Evolutionary conservation across 495 filamentous ascomycete species (phyloP).

Genomic region (Penicillium samsonianum): DNA sequence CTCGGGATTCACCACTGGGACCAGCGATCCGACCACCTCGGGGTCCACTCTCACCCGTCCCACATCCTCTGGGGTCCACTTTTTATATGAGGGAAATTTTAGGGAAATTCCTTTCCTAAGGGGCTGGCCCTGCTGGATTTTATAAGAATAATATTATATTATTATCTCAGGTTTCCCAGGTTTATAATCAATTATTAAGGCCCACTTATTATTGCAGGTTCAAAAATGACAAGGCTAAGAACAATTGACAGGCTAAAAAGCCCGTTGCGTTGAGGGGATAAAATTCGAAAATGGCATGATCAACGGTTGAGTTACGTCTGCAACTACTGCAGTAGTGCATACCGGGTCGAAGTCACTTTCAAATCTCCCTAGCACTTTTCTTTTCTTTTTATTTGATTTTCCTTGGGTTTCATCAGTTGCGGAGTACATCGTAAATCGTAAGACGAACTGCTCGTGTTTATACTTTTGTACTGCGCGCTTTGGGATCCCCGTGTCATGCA

Average conservation of each 20-base stretch:
- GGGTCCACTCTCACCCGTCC: conserved; percentile 8
- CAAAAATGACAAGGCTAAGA: background rate
- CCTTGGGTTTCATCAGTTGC: background rate
- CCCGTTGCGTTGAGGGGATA: background rate
- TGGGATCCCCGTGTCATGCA: conserved; percentile 4
- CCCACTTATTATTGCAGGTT: background rate
- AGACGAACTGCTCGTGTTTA: background rate
- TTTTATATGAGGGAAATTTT: no score
- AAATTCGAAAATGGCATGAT: conserved; percentile 1
- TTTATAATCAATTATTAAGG: no score
- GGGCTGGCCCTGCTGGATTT: no score
- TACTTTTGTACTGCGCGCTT: background rate
- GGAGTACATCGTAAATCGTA: background rate
- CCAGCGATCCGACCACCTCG: conserved; percentile 4
- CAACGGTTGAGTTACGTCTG: background rate
- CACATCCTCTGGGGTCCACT: conserved; percentile 1
- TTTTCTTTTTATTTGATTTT: background rate
- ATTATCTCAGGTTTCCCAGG: no score
- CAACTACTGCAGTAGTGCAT: conserved; percentile 1
- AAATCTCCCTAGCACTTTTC: background rate
- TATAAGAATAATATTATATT: no score
- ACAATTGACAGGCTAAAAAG: background rate
- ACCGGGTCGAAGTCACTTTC: background rate
- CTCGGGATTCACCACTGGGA: no score
- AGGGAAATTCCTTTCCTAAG: no score